phyloP scores from a whole-genome alignment of 2,329 filamentous ascomycete species.

The Stromatinia cepivora region DNA sequence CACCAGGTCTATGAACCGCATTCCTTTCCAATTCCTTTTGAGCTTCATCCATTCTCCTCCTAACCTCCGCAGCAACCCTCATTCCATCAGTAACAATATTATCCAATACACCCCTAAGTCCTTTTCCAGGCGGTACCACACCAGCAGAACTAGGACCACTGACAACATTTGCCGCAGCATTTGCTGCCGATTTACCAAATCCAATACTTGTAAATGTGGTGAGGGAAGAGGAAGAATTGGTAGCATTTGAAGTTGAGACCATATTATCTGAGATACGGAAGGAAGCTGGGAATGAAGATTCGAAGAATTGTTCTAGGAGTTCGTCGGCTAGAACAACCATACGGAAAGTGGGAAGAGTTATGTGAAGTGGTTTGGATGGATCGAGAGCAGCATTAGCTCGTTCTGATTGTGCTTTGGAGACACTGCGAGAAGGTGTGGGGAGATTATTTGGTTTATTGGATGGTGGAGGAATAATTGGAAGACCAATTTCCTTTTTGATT shows the following conservation, averaged over 20 bases:
- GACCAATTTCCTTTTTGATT: slow-evolving; percentile 37
- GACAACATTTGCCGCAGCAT: slow-evolving; percentile 43
- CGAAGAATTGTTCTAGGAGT: slow-evolving; percentile 93
- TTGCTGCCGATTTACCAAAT: slow-evolving; percentile 50
- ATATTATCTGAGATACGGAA: slow-evolving; percentile 78
- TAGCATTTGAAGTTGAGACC: slow-evolving; percentile 42
- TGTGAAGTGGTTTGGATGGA: slow-evolving; percentile 88
- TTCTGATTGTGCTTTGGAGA: slow-evolving; percentile 67
- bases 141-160: slow-evolving; percentile 37
- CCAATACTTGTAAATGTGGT: slow-evolving; percentile 81
- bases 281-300: slow-evolving; percentile 89
- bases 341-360: slow-evolving; percentile 94
- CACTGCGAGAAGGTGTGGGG: slow-evolving; percentile 38
- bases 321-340: slow-evolving; percentile 99
- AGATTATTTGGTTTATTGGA: slow-evolving; percentile 21
- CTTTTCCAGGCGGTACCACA: slow-evolving; percentile 56
- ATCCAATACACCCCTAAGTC: slow-evolving; percentile 88
- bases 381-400: slow-evolving; percentile 88
- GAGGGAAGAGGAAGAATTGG: slow-evolving; percentile 64
- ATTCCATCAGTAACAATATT: slow-evolving; percentile 98
- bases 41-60: slow-evolving; percentile 91
- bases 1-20: slow-evolving; percentile 63
- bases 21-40: slow-evolving; percentile 89
- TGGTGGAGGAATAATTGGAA: slow-evolving; percentile 32
- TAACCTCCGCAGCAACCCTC: slow-evolving; percentile 89